A percentile compares a stretch with the other conserved stretches of the same genome.
Evolutionary conservation across 495 filamentous ascomycete species (phyloP).

Genomic region (Annulohypoxylon moriforme): DNA sequence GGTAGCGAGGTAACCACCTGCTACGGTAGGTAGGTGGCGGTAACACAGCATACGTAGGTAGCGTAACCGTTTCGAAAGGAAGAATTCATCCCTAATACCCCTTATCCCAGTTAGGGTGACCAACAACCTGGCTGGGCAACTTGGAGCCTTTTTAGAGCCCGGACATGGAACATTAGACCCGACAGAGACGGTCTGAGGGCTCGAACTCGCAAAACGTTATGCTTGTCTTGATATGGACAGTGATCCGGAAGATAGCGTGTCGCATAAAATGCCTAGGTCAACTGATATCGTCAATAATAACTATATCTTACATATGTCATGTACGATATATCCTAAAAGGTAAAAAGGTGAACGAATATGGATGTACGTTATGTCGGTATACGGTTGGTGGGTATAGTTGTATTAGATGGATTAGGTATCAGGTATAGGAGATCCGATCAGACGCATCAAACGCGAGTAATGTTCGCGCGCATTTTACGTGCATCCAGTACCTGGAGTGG

Average conservation of each 20-base stretch:
- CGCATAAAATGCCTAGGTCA: constrained; percentile 13
- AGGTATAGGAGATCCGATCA: constrained; percentile 2
- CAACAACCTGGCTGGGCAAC: constrained; percentile 30
- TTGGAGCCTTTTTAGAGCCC: constrained; percentile 22
- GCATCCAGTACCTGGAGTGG: neutral
- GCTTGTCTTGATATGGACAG: constrained; percentile 13
- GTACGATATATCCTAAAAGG: neutral
- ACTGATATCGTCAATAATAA: neutral
- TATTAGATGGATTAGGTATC: neutral
- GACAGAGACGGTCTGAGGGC: constrained; percentile 33
- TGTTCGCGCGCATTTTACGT: constrained; percentile 5
- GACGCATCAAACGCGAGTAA: neutral
- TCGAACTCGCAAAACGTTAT: constrained; percentile 26
- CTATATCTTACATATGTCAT: neutral
- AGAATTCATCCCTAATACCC: constrained; percentile 33
- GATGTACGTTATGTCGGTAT: neutral
- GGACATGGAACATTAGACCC: constrained; percentile 35
- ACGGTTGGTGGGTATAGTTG: neutral
- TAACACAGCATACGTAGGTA: constrained; percentile 23
- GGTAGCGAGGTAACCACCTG: neutral
- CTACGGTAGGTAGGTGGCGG: constrained; percentile 4
- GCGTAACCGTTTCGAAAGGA: constrained; percentile 22
- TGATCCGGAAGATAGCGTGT: constrained; percentile 7
- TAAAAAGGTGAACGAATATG: constrained; percentile 9
- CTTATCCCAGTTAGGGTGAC: constrained; percentile 26